Percentiles rank a stretch among this genome's conserved stretches.
Evolutionary conservation across 169 alveolate genomes (phyloP).

Genomic region (Cytauxzoon felis): DNA sequence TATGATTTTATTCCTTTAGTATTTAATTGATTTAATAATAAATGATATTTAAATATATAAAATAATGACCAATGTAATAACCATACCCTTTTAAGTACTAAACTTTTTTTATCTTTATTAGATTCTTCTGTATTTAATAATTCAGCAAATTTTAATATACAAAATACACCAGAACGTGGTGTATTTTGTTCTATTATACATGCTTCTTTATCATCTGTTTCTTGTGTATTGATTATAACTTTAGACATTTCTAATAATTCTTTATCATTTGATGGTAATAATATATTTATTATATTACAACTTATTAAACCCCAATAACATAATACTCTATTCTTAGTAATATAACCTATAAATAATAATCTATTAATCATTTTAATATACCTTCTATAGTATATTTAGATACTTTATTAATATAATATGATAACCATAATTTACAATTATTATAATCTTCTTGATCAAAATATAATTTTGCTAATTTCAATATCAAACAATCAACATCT

Average conservation of each 20-base stretch:
- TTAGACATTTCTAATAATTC: conserved; percentile 47
- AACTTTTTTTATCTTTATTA: conserved; percentile 63
- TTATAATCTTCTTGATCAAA: conserved; percentile 69
- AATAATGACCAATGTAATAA: conserved; percentile 75
- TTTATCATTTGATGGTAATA: conserved; percentile 46
- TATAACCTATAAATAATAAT: conserved; percentile 25
- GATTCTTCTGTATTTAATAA: conserved; percentile 62
- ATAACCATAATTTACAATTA: conserved; percentile 65
- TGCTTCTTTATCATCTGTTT: conserved; percentile 52
- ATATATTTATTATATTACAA: conserved; percentile 57
- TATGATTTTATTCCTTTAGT: conserved; percentile 63
- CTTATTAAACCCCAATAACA: conserved; percentile 78
- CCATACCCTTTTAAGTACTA: conserved; percentile 74
- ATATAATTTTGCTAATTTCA: conserved; percentile 69
- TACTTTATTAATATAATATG: conserved; percentile 65
- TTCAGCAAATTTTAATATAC: conserved; percentile 62
- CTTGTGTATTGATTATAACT: conserved; percentile 34
- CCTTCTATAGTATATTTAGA: conserved; percentile 70
- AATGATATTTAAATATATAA: conserved; percentile 70
- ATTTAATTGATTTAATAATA: conserved; percentile 65
- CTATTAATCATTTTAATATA: neutral
- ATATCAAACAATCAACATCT: conserved; percentile 61
- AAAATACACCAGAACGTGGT: conserved; percentile 63
- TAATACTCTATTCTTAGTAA: conserved; percentile 61
- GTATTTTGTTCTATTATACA: conserved; percentile 59